Conservation (phyloP, 257 asterid genomes). For the Fraxinus americana region DNA sequence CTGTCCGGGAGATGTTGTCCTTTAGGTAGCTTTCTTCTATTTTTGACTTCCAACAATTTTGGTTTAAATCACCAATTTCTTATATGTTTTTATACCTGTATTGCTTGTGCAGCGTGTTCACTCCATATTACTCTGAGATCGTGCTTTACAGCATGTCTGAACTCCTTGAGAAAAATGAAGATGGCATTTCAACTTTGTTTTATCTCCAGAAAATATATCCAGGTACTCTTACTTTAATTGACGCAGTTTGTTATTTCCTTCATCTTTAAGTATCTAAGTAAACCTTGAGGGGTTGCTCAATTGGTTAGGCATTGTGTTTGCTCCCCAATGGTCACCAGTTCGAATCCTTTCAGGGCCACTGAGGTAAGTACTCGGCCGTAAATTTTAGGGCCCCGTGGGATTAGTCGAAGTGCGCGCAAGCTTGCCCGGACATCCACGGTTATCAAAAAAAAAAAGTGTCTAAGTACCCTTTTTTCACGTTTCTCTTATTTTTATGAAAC, state of each 20-base stretch:
- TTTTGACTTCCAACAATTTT: constrained; percentile 7
- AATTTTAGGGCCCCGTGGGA: no score
- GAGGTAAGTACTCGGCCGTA: no score
- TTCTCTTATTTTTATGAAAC: not conserved
- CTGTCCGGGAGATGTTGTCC: constrained; percentile 90
- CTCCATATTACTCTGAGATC: constrained; percentile 93
- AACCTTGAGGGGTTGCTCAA: no score
- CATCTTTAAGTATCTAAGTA: not conserved
- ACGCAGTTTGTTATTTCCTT: constrained; percentile 18
- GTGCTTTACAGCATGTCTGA: constrained; percentile 99
- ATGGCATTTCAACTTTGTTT: constrained; percentile 93
- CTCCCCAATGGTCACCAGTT: no score
- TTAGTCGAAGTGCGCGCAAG: no score
- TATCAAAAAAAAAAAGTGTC: not conserved
- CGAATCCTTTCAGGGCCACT: no score
- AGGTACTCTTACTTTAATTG: constrained; percentile 48
- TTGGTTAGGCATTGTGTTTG: no score
- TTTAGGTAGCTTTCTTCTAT: constrained; percentile 58
- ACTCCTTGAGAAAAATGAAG: constrained; percentile 90
- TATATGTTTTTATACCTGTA: constrained; percentile 6
- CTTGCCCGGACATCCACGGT: no score
- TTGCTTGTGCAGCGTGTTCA: constrained; percentile 78
- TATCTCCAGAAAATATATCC: constrained; percentile 98
- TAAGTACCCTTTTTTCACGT: not conserved
- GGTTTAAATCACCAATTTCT: not conserved